Evolutionary conservation across 1,284 basidiomycete species (phyloP), one percentile per base, ranked within the genome.

Genomic region (Porogramme epimiltina): DNA sequence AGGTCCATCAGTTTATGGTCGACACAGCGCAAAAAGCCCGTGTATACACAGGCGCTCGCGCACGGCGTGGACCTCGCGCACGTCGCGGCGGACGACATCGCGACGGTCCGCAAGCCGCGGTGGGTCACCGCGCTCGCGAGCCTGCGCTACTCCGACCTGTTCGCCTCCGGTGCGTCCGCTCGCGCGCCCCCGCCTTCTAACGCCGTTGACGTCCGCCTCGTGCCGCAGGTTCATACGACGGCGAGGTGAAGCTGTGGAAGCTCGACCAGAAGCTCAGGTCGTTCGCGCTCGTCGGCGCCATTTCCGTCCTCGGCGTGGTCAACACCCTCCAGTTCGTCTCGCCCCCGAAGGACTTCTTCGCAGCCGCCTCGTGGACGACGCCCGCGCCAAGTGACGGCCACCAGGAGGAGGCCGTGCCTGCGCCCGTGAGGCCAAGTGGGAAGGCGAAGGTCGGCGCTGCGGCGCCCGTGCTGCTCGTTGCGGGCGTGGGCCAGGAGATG

Each of bases 21-120:
- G 33, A 92, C 87, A n/a, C 83, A 85, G 55, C 97, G 95, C 78
- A 98, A 99, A 79, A 99, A 99, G 72, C 93, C 96, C 0, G 75
- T 97, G 44, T 98, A 90, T 70, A 92, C 86, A 0, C 80, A 88
- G 43, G 76, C 88, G 4, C 75, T 96, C 37, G 91, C 93, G 1
- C 96, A 99, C 69, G 97, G 97, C 2, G 73, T 94, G 47, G 80
- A 91, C 52, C 81, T 88, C 65, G 76, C 78, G 16, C 69, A 77
- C 5, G 89, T 87, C 5, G 81, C 85, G 52, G 85, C 84, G 0
- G 88, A 91, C 62, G 89, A 90, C n/a, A 63, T 66, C 45, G 59
- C 58, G 20, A 62, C 80, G 26, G 80, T 93, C 37, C 75, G 77
- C 36, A 87, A 86, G 24, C 91, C 97, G 6, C 79, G 96, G 36